Evolutionary conservation across 2,329 filamentous ascomycete genomes (phyloP).

Genomic region (Venturia oleaginea): DNA sequence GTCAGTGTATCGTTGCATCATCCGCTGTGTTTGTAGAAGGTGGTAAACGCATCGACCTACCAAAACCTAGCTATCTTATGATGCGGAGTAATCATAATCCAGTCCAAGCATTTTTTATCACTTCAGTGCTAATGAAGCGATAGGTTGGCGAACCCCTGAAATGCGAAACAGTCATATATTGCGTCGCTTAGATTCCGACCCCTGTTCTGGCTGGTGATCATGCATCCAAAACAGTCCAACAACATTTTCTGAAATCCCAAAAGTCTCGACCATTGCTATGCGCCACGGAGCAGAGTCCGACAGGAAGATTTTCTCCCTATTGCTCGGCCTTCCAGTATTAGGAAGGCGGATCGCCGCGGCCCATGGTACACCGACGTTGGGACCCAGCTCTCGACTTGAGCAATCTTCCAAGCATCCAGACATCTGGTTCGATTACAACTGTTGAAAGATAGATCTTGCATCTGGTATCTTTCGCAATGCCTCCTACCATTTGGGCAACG

Average conservation of each 20-base stretch:
- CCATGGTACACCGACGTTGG: neutral
- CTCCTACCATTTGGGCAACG: neutral
- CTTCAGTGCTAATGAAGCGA: neutral
- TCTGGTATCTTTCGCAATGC: neutral
- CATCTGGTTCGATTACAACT: neutral
- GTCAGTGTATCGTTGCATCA: neutral
- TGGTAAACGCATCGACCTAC: neutral
- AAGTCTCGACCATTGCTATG: neutral
- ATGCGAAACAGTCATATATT: neutral
- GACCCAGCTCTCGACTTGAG: neutral
- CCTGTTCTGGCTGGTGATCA: neutral
- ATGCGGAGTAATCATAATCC: neutral
- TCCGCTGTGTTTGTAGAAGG: neutral
- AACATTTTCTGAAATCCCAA: neutral
- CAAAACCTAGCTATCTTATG: neutral
- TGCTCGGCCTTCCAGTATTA: neutral
- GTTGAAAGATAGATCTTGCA: neutral
- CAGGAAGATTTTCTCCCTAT: neutral
- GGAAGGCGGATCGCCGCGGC: neutral
- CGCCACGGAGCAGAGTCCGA: neutral
- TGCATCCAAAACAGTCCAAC: neutral
- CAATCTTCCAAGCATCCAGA: neutral
- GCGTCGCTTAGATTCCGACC: neutral
- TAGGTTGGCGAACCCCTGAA: neutral
- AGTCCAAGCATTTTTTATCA: too few relatives aligned